Evolutionary conservation across 2,329 filamentous ascomycete genomes (phyloP).

Genomic region (Phialocephala subalpina): DNA sequence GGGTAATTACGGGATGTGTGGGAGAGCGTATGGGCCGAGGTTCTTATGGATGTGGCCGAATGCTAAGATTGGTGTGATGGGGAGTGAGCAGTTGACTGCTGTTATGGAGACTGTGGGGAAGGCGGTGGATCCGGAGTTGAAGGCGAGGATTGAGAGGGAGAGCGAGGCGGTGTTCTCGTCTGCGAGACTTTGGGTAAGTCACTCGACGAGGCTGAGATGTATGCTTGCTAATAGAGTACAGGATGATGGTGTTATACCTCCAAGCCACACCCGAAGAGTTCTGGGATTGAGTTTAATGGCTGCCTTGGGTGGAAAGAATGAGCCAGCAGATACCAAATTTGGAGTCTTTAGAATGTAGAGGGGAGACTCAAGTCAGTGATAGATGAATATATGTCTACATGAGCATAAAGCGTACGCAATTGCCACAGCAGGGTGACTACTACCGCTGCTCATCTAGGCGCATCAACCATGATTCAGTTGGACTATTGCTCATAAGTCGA

Average conservation of each 20-base stretch:
- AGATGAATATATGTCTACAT: background rate
- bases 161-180: slow-evolving; percentile 89
- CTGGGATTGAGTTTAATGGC: slow-evolving; percentile 77
- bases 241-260: slow-evolving; percentile 83
- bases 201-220: slow-evolving; percentile 24
- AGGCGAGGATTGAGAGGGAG: slow-evolving; percentile 86
- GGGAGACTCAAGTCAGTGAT: background rate
- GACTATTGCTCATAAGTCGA: too few relatives aligned
- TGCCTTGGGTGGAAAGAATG: slow-evolving; percentile 72
- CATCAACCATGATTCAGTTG: too few relatives aligned
- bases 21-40: slow-evolving; percentile 88
- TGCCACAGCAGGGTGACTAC: too few relatives aligned
- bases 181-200: slow-evolving; percentile 80
- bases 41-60: slow-evolving; percentile 99
- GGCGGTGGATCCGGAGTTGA: slow-evolving; percentile 80
- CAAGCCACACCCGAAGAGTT: slow-evolving; percentile 76
- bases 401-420: too few relatives aligned
- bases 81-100: slow-evolving; percentile 85
- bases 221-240: slow-evolving; percentile 41
- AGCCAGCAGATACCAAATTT: slow-evolving; percentile 71
- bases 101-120: slow-evolving; percentile 97
- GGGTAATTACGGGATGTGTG: slow-evolving; percentile 99
- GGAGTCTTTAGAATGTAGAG: slow-evolving; percentile 83
- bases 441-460: too few relatives aligned
- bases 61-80: slow-evolving; percentile 96